These are phyloP conservation scores for Cordyceps militaris DNA, from an alignment of 2,329 filamentous ascomycete genomes.

Conservation along the genomic window DNA sequence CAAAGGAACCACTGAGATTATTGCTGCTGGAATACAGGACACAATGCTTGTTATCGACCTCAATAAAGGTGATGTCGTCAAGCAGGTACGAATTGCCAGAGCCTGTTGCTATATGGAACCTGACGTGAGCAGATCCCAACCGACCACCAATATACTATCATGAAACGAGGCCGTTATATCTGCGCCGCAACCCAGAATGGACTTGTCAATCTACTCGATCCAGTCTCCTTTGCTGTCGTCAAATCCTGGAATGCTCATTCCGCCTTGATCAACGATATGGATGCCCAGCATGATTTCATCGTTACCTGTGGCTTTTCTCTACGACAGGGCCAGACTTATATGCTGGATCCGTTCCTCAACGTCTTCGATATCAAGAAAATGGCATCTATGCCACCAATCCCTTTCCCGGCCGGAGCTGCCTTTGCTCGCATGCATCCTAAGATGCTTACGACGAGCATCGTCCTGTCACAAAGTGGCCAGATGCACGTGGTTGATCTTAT, in stretches of 20 bases:
- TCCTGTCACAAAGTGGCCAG: conserved; percentile 85
- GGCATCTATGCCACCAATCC: conserved; percentile 79
- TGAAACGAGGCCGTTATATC: conserved; percentile 86
- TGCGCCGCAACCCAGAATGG: conserved; percentile 84
- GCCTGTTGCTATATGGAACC: conserved; percentile 9
- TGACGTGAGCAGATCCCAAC: conserved; percentile 53
- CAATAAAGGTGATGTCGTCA: conserved; percentile 63
- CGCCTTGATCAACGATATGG: conserved; percentile 90
- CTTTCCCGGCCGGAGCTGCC: conserved; percentile 85
- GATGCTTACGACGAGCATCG: conserved; percentile 90
- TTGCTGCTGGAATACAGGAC: conserved; percentile 81
- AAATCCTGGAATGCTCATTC: conserved; percentile 89
- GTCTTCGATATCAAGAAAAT: conserved; percentile 94
- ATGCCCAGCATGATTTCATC: conserved; percentile 89
- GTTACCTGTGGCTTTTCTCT: conserved; percentile 92
- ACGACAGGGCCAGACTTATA: conserved; percentile 63
- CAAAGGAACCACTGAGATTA: conserved; percentile 72
- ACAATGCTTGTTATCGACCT: conserved; percentile 73
- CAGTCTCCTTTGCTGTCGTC: conserved; percentile 66
- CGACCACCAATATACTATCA: conserved; percentile 75
- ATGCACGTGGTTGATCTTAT: conserved; percentile 94
- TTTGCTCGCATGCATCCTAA: conserved; percentile 95
- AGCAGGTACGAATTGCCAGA: conserved; percentile 43
- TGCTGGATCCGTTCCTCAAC: conserved; percentile 88
- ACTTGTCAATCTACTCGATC: conserved; percentile 78